These are phyloP conservation scores for Arthrinium phaeospermum DNA, from an alignment of 2,329 filamentous ascomycete species.

Conservation along the genomic window DNA sequence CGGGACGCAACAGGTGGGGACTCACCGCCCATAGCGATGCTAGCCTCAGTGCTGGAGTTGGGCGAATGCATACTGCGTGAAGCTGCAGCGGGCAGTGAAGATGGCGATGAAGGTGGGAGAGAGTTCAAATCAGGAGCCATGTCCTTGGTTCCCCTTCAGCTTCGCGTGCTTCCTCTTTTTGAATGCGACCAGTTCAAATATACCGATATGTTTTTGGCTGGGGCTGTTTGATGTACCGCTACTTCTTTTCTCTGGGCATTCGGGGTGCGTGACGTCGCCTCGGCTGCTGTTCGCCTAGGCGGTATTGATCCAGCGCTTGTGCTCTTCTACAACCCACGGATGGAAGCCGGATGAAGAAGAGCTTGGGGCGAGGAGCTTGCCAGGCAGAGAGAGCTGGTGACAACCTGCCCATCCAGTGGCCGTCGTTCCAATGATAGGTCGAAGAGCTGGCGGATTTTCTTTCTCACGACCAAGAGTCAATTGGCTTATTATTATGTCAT, in stretches of 20 bases:
- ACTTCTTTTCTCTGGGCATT: background rate
- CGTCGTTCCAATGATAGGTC: background rate
- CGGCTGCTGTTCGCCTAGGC: background rate
- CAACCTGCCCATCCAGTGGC: background rate
- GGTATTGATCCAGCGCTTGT: background rate
- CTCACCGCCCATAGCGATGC: conserved; percentile 42
- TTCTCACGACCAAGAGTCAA: background rate
- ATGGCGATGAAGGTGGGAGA: conserved; percentile 55
- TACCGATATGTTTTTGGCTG: background rate
- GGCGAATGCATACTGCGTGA: conserved; percentile 7
- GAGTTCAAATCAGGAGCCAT: conserved; percentile 66
- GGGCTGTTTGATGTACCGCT: background rate
- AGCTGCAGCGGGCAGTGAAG: conserved; percentile 41
- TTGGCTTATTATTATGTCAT: conserved; percentile 8
- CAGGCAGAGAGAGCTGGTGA: background rate
- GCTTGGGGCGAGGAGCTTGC: background rate
- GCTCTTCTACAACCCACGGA: background rate
- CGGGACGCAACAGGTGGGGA: conserved; percentile 65
- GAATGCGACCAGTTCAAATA: background rate
- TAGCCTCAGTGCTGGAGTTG: conserved; percentile 35
- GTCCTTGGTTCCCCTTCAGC: background rate
- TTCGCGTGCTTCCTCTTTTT: background rate
- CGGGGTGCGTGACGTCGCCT: conserved; percentile 13
- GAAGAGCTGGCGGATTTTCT: background rate
- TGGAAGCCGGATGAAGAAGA: background rate